These are phyloP conservation scores for Boeremia lycopersici DNA, from an alignment of 2,329 filamentous ascomycete species.

Conservation along the genomic window DNA sequence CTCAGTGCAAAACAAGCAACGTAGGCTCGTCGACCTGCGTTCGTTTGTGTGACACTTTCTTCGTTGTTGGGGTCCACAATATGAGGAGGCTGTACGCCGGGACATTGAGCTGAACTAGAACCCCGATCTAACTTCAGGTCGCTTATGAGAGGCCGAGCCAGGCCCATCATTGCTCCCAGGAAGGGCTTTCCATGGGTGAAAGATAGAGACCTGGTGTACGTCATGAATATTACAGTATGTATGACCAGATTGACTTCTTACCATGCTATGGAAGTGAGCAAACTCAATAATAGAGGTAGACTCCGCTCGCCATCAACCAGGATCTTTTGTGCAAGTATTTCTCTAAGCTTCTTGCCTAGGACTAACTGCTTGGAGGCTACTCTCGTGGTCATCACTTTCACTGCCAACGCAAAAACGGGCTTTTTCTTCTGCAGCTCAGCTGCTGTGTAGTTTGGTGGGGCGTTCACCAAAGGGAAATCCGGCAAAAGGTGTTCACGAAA, in stretches of 20 bases:
- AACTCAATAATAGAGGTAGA: conserved; percentile 27
- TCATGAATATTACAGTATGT: neutral
- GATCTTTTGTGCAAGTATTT: conserved; percentile 24
- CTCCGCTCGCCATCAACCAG: conserved; percentile 31
- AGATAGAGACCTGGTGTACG: conserved; percentile 21
- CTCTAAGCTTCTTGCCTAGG: conserved; percentile 24
- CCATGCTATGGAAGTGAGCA: conserved; percentile 32
- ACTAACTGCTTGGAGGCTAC: conserved; percentile 17
- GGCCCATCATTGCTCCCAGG: conserved; percentile 21
- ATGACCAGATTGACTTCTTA: neutral
- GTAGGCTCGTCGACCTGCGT: conserved; percentile 58
- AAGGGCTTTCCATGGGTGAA: conserved; percentile 25
- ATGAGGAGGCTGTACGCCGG: conserved; percentile 14
- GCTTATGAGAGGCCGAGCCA: conserved; percentile 24
- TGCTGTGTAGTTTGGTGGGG: conserved; percentile 13
- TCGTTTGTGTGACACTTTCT: conserved; percentile 37
- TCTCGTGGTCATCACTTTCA: conserved; percentile 26
- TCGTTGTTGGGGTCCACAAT: neutral
- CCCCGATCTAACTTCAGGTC: conserved; percentile 31
- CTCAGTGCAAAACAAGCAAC: conserved; percentile 56
- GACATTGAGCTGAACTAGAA: conserved; percentile 4
- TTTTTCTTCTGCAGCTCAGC: conserved; percentile 13
- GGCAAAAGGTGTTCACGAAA: conserved; percentile 19
- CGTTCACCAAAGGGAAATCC: conserved; percentile 22
- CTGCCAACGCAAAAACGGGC: conserved; percentile 21